phyloP scores from a whole-genome alignment of 305 asterid species.

The Lippia alba region DNA sequence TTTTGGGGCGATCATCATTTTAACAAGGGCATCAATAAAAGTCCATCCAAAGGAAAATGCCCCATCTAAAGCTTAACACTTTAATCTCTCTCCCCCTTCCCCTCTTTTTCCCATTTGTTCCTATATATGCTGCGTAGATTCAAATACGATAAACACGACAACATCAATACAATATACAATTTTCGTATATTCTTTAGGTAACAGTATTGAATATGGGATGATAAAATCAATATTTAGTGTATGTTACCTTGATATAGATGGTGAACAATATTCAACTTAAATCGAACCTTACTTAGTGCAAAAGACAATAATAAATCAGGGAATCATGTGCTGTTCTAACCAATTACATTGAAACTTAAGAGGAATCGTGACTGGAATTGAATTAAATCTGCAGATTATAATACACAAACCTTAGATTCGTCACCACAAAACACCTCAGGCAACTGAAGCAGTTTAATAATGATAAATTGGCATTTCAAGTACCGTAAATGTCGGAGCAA shows the following conservation, averaged over 20 bases:
- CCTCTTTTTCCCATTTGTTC: too few relatives aligned
- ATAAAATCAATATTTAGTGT: not conserved
- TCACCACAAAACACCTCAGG: conserved; percentile 18
- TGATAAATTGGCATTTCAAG: conserved; percentile 30
- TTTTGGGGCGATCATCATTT: not conserved
- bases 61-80: conserved; percentile 28
- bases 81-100: not conserved
- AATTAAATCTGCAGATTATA: conserved; percentile 7
- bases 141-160: too few relatives aligned
- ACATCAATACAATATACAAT: too few relatives aligned
- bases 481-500: conserved; percentile 46
- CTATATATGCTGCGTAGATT: too few relatives aligned
- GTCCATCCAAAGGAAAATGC: conserved; percentile 28
- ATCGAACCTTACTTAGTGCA: conserved; percentile 27
- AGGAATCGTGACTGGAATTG: conserved; percentile 27
- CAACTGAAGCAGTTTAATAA: conserved; percentile 5
- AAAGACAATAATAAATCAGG: conserved; percentile 24
- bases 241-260: not conserved
- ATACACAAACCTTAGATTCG: not conserved
- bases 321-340: conserved; percentile 22
- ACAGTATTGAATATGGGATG: too few relatives aligned
- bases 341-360: conserved; percentile 7
- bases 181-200: too few relatives aligned
- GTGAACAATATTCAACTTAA: not conserved
- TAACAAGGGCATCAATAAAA: not conserved